A percentile compares a stretch with the other conserved stretches of the same genome.
These are phyloP conservation scores for Apocynum venetum DNA, from an alignment of 257 asterid genomes.

Conservation along the genomic window DNA sequence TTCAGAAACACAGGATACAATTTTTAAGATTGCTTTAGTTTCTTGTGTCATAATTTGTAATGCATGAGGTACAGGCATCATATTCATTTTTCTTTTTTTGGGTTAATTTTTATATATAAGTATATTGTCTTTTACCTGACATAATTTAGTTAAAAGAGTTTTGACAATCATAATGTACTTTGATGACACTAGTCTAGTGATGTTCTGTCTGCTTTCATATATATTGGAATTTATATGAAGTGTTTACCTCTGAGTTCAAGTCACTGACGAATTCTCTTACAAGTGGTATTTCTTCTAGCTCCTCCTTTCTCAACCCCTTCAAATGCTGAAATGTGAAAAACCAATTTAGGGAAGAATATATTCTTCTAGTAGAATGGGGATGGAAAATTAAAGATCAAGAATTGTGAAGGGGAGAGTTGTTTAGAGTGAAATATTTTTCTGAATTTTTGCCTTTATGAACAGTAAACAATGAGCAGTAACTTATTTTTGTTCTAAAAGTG, in stretches of 20 bases:
- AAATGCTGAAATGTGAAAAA: constrained; percentile 45
- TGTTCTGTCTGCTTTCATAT: not conserved
- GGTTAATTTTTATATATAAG: no score
- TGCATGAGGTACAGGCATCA: not conserved
- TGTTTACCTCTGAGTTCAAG: constrained; percentile 57
- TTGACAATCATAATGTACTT: not conserved
- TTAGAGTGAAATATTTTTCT: not conserved
- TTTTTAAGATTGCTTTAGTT: not conserved
- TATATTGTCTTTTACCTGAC: not conserved
- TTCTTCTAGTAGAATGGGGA: not conserved
- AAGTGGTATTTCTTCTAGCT: constrained; percentile 71
- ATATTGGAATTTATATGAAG: not conserved
- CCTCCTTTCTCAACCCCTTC: constrained; percentile 53
- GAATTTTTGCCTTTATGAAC: not conserved
- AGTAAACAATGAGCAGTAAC: not conserved
- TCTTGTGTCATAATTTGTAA: not conserved
- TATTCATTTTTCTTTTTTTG: no score
- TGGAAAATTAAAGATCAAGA: not conserved
- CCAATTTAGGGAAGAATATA: not conserved
- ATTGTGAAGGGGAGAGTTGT: not conserved
- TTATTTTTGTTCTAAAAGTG: not conserved
- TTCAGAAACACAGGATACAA: not conserved
- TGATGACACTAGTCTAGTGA: not conserved
- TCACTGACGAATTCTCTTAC: constrained; percentile 55
- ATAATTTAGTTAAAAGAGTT: not conserved